These are phyloP conservation scores for Pichia sp. DNA, from an alignment of 1,139 yeast genomes.

Conservation along the genomic window DNA sequence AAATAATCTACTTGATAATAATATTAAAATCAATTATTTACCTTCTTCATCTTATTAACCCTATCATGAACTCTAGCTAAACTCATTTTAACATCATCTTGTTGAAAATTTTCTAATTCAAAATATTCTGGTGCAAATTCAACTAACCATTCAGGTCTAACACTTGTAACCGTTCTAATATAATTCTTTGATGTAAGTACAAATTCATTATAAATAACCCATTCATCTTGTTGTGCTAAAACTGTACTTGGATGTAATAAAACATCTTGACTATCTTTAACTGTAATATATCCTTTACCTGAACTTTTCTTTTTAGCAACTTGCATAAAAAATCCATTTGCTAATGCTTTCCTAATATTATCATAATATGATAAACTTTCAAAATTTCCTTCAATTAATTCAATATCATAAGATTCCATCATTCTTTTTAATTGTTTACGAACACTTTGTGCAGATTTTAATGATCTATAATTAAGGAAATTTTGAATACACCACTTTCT, in stretches of 20 bases:
- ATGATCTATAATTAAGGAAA: slow-evolving; percentile 75
- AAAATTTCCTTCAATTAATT: slow-evolving; percentile 61
- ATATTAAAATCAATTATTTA: slow-evolving; percentile 18
- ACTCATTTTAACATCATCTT: slow-evolving; percentile 79
- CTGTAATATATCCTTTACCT: slow-evolving; percentile 74
- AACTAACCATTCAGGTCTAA: slow-evolving; percentile 85
- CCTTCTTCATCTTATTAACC: slow-evolving; percentile 38
- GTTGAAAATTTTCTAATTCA: slow-evolving; percentile 64
- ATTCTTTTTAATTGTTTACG: slow-evolving; percentile 75
- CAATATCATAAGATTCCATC: slow-evolving; percentile 77
- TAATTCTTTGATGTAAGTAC: slow-evolving; percentile 91
- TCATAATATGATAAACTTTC: slow-evolving; percentile 63
- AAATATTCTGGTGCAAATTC: slow-evolving; percentile 85
- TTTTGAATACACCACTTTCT: slow-evolving; percentile 91
- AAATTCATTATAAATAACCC: slow-evolving; percentile 93
- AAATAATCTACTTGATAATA: background rate
- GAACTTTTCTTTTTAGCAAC: slow-evolving; percentile 83
- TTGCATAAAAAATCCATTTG: slow-evolving; percentile 97
- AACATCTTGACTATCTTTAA: slow-evolving; percentile 94
- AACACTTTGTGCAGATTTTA: slow-evolving; percentile 78
- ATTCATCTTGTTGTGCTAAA: slow-evolving; percentile 76
- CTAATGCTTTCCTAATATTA: slow-evolving; percentile 77
- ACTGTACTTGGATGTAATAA: slow-evolving; percentile 91
- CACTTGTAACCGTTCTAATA: slow-evolving; percentile 88
- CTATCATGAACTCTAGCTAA: slow-evolving; percentile 61